Base-by-base conservation (phyloP, 192 early-diverging fungal species). In the Podila epicladia region DNA sequence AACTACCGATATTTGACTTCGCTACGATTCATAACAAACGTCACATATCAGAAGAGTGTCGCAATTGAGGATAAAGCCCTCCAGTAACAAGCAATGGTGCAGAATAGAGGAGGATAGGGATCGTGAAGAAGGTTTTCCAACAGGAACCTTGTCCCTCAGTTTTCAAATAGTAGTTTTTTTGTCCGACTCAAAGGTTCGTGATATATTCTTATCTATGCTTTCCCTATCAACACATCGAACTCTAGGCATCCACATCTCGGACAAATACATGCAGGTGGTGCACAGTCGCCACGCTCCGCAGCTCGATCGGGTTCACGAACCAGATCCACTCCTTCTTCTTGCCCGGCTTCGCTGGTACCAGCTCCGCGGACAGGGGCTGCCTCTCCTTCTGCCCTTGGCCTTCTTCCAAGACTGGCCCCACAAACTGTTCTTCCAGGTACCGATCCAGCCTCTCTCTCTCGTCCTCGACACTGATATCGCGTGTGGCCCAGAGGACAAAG, bases 211-310 rank as follows among this genome's bases (percentile, higher is more conserved):
- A 1, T 29, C 29, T 29, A 29, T 29, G 3, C 3, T 29, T 29
- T 29, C 29, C 29, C 3, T 29, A 29, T 29, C 29, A 29, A 3
- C 29, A 1, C 29, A 29, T 29, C 29, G 29, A 29, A 29, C 29
- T 33, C 41, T 45, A 59, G 11, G 32, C 1, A 35, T 71, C 49
- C 12, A 71, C 64, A 71, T 78, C 75, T 6, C 76, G 69, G 22
- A 80, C 77, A 62, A 80, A 80, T 2, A 80, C 77, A 49, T 80
- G 77, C 2, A 80, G 22, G 28, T 80, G 77, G 35, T 80, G 71
- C 0, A 80, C 71, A 0, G 70, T 69, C 1, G 77, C 77, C 6
- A 80, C 70, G 19, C 71, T 73, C 5, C 77, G 71, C 3, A 80
- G 71, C 45, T 72, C 71, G 15, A 73, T 35, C 0, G 77, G 77